Percentiles rank a stretch among this genome's conserved stretches.
phyloP scores from a whole-genome alignment of 2,329 filamentous ascomycete species.

The Aspergillus sp. region DNA sequence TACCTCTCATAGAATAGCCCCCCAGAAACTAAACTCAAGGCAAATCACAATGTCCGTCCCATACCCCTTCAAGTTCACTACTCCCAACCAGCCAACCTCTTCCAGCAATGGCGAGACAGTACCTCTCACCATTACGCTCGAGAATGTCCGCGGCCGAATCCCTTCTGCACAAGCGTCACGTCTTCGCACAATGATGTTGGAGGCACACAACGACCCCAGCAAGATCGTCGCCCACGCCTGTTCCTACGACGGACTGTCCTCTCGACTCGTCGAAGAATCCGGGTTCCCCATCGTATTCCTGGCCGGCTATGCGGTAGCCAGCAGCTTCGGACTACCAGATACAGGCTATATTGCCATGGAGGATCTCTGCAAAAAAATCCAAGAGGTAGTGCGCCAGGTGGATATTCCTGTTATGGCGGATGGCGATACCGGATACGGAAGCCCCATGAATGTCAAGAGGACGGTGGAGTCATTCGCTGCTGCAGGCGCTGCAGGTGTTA shows the following conservation, averaged over 20 bases:
- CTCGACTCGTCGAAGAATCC: conserved; percentile 47
- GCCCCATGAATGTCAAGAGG: conserved; percentile 49
- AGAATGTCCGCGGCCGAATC: conserved; percentile 38
- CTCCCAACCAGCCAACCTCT: conserved; percentile 2
- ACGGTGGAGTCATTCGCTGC: conserved; percentile 47
- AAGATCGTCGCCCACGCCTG: conserved; percentile 49
- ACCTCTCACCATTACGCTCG: not conserved
- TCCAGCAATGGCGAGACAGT: not conserved
- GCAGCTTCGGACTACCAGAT: conserved; percentile 45
- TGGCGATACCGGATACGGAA: conserved; percentile 51
- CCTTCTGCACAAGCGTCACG: conserved; percentile 42
- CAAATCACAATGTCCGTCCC: conserved; percentile 4
- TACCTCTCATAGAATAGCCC: not conserved
- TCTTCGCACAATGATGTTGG: conserved; percentile 27
- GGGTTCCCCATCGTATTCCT: conserved; percentile 50
- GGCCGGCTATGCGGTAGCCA: conserved; percentile 44
- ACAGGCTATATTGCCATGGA: conserved; percentile 52
- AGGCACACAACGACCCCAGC: conserved; percentile 40
- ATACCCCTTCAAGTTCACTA: conserved; percentile 15
- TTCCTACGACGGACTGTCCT: conserved; percentile 46
- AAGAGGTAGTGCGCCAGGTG: conserved; percentile 41
- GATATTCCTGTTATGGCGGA: conserved; percentile 47
- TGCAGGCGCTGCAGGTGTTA: conserved; percentile 40
- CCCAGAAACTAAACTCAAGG: not conserved
- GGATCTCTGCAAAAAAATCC: conserved; percentile 48